A percentile compares a stretch with the other conserved stretches of the same genome.
Conservation (phyloP, 1,284 basidiomycete species). For the Microbotryomycetes sp. region DNA sequence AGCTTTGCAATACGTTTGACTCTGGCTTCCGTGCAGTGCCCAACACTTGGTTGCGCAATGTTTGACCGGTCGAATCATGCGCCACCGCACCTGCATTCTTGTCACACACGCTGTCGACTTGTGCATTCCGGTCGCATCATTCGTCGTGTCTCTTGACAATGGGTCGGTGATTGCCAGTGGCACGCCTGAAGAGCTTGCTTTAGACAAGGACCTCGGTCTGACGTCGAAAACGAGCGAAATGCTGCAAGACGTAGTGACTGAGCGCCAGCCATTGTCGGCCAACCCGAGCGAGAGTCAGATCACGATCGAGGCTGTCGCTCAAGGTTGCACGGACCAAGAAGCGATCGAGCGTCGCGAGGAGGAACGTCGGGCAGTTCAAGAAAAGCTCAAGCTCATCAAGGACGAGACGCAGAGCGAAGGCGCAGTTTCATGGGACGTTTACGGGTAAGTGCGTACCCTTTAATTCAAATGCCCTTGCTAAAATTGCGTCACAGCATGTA, state of each 20-base stretch:
- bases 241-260: neutral
- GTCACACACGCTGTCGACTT: conserved; percentile 76
- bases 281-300: neutral
- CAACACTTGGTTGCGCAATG: conserved; percentile 29
- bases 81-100: conserved; percentile 64
- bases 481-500: conserved; percentile 24
- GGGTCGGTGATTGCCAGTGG: conserved; percentile 39
- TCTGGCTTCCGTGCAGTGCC: conserved; percentile 15
- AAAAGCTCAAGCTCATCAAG: conserved; percentile 30
- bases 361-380: conserved; percentile 9
- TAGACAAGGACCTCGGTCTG: neutral
- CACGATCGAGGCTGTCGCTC: conserved; percentile 25
- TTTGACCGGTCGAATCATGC: conserved; percentile 55
- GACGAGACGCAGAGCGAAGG: conserved; percentile 29
- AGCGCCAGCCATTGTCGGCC: neutral
- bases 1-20: too few species aligned
- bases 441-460: neutral
- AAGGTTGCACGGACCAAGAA: conserved; percentile 8
- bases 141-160: conserved; percentile 41
- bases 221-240: neutral
- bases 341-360: conserved; percentile 7
- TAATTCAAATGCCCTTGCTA: neutral
- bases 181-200: conserved; percentile 28
- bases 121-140: conserved; percentile 45
- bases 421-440: neutral